Evolutionary conservation across 257 asterid species (phyloP).

Genomic region (Fraxinus americana): DNA sequence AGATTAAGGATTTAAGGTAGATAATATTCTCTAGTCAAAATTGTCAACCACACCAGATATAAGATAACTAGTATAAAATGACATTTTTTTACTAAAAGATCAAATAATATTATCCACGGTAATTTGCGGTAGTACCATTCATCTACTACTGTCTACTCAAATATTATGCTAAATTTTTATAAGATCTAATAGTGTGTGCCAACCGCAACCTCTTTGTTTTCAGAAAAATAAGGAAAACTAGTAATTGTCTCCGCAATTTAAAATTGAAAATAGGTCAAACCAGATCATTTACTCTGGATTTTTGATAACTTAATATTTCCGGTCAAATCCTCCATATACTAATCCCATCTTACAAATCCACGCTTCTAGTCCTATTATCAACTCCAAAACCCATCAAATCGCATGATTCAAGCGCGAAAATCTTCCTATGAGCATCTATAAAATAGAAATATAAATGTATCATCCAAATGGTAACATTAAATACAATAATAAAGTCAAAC

Average conservation of each 20-base stretch:
- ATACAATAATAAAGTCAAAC: conserved; percentile 13
- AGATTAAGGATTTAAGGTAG: too few relatives aligned
- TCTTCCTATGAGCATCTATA: not conserved
- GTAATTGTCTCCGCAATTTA: not conserved
- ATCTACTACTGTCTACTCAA: too few relatives aligned
- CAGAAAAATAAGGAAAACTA: not conserved
- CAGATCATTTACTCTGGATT: not conserved
- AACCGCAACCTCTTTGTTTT: too few relatives aligned
- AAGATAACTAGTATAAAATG: too few relatives aligned
- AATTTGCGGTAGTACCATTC: too few relatives aligned
- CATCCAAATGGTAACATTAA: conserved; percentile 1
- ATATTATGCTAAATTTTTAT: too few relatives aligned
- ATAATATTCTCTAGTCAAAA: too few relatives aligned
- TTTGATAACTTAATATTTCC: not conserved
- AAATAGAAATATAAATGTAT: conserved; percentile 2
- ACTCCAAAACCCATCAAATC: not conserved
- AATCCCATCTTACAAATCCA: not conserved
- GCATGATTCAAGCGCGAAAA: not conserved
- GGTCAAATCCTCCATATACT: not conserved
- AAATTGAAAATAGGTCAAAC: not conserved
- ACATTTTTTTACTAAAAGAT: too few relatives aligned
- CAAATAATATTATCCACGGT: too few relatives aligned
- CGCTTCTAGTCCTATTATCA: too few relatives aligned
- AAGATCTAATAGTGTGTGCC: too few relatives aligned
- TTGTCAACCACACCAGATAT: too few relatives aligned